Evolutionary conservation across 1,139 yeast genomes (phyloP).

Genomic region (Debaryomyces nepalensis): DNA sequence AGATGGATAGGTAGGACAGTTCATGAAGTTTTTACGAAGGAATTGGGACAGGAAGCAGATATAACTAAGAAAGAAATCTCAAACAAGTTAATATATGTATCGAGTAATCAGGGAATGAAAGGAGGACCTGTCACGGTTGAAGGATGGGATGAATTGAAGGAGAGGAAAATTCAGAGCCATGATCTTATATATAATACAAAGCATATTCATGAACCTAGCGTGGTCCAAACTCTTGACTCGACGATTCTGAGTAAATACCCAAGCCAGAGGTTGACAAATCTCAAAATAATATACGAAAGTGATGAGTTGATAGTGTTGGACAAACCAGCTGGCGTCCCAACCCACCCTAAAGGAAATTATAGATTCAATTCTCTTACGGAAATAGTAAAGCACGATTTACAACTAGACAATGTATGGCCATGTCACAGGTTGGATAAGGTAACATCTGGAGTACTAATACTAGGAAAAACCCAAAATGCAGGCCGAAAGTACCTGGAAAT

Average conservation of each 20-base stretch:
- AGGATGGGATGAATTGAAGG: slow-evolving; percentile 29
- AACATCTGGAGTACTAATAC: slow-evolving; percentile 72
- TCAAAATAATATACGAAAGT: slow-evolving; percentile 53
- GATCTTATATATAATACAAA: slow-evolving; percentile 52
- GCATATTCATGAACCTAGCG: slow-evolving; percentile 70
- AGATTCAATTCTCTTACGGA: slow-evolving; percentile 65
- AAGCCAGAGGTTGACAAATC: slow-evolving; percentile 17
- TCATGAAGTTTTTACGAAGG: slow-evolving; percentile 45
- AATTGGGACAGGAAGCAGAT: slow-evolving; percentile 45
- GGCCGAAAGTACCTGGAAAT: slow-evolving; percentile 49
- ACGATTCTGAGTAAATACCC: slow-evolving; percentile 16
- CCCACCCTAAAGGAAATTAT: slow-evolving; percentile 78
- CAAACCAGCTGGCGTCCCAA: slow-evolving; percentile 79
- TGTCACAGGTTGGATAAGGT: slow-evolving; percentile 74
- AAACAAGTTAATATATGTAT: slow-evolving; percentile 31
- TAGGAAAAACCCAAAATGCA: slow-evolving; percentile 53
- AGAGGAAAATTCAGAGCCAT: slow-evolving; percentile 41
- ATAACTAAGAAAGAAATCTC: slow-evolving; percentile 31
- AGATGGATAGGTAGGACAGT: slow-evolving; percentile 55
- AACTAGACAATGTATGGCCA: slow-evolving; percentile 48
- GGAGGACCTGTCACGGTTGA: slow-evolving; percentile 23
- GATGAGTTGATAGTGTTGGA: slow-evolving; percentile 60
- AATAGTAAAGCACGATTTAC: slow-evolving; percentile 49
- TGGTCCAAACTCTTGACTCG: slow-evolving; percentile 33
- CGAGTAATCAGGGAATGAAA: slow-evolving; percentile 31